Evolutionary conservation across 192 early-diverging fungal genomes (phyloP).

Genomic region (Rhizoclosmatium globosum): DNA sequence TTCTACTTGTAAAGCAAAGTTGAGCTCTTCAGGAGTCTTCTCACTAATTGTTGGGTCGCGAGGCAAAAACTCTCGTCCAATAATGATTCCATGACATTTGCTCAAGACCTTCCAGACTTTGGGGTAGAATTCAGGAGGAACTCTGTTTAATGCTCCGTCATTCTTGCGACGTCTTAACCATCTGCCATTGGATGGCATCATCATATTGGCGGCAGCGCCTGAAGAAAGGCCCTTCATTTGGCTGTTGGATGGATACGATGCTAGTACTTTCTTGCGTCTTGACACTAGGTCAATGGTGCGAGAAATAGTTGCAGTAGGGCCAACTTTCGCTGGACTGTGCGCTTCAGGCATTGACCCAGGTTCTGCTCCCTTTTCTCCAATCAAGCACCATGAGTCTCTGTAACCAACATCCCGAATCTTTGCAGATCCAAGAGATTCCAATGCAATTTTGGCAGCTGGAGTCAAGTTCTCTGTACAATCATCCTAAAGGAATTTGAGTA

Average conservation of each 20-base stretch:
- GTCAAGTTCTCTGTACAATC: slow-evolving; percentile 77
- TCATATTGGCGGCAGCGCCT: slow-evolving; percentile 33
- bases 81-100: slow-evolving; percentile 63
- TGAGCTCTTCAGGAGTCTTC: slow-evolving; percentile 85
- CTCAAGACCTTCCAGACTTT: slow-evolving; percentile 78
- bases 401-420: slow-evolving; percentile 65
- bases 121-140: slow-evolving; percentile 80
- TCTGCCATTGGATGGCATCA: slow-evolving; percentile 57
- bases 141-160: slow-evolving; percentile 86
- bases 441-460: slow-evolving; percentile 60
- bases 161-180: slow-evolving; percentile 84
- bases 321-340: slow-evolving; percentile 54
- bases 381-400: slow-evolving; percentile 85
- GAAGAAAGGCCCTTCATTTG: slow-evolving; percentile 12
- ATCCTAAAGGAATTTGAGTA: slow-evolving; percentile 52
- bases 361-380: slow-evolving; percentile 78
- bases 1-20: slow-evolving; percentile 84
- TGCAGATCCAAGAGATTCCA: slow-evolving; percentile 68
- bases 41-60: slow-evolving; percentile 82
- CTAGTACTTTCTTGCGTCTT: slow-evolving; percentile 55
- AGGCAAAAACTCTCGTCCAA: slow-evolving; percentile 68
- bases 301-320: slow-evolving; percentile 69
- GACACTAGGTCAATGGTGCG: slow-evolving; percentile 57
- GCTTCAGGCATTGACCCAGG: slow-evolving; percentile 61
- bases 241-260: slow-evolving; percentile 25